phyloP scores from a whole-genome alignment of 2,329 filamentous ascomycete genomes.

The Myriosclerotinia duriaeana region DNA sequence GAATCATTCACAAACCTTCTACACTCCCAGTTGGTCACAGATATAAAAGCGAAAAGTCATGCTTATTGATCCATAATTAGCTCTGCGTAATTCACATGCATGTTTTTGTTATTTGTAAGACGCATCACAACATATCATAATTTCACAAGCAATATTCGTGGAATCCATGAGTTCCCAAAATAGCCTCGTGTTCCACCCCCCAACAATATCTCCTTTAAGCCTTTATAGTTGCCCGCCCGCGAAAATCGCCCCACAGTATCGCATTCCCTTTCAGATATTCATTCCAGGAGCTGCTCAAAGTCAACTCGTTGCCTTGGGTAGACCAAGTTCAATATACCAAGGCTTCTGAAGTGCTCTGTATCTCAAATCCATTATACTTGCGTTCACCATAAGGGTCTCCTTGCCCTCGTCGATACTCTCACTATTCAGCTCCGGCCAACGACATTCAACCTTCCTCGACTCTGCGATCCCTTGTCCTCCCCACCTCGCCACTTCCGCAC shows the following conservation, averaged over 20 bases:
- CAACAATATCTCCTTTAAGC: too few relatives aligned
- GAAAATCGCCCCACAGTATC: background rate
- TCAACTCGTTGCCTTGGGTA: background rate
- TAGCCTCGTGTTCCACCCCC: too few relatives aligned
- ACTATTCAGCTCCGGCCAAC: background rate
- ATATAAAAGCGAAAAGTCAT: too few relatives aligned
- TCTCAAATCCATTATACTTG: slow-evolving; percentile 50
- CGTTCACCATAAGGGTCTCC: slow-evolving; percentile 51
- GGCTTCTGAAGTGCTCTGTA: slow-evolving; percentile 49
- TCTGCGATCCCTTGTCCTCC: slow-evolving; percentile 50
- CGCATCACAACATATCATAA: too few relatives aligned
- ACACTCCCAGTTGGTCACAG: too few relatives aligned
- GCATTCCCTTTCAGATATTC: background rate
- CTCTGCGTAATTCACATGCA: too few relatives aligned
- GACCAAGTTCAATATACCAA: slow-evolving; percentile 42
- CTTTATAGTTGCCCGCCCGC: background rate
- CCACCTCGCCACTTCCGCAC: slow-evolving; percentile 55
- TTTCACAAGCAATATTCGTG: too few relatives aligned
- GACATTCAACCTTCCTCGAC: background rate
- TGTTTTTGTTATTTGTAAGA: too few relatives aligned
- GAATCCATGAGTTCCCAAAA: too few relatives aligned
- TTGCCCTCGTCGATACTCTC: slow-evolving; percentile 17
- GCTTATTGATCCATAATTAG: too few relatives aligned
- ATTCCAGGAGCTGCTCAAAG: background rate
- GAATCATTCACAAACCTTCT: too few relatives aligned